phyloP scores from a whole-genome alignment of 495 filamentous ascomycete genomes.

The Diplogelasinospora grovesii region DNA sequence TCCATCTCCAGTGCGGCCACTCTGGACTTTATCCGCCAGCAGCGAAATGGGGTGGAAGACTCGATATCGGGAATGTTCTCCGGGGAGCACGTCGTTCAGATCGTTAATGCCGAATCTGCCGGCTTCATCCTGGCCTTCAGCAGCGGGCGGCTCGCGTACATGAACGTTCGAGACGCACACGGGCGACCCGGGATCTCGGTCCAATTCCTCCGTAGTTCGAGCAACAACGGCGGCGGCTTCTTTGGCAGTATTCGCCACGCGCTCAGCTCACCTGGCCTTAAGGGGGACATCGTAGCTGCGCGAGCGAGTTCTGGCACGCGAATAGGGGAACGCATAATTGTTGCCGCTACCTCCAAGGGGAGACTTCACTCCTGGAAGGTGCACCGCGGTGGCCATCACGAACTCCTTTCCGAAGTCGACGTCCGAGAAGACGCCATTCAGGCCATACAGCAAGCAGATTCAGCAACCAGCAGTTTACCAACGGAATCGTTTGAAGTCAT shows the following conservation, averaged over 20 bases:
- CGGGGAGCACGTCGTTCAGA: conserved; percentile 67
- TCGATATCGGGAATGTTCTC: conserved; percentile 63
- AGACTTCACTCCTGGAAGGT: conserved; percentile 79
- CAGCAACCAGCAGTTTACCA: conserved; percentile 11
- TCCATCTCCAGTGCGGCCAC: conserved; percentile 77
- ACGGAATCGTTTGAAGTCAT: conserved; percentile 41
- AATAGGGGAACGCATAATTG: conserved; percentile 76
- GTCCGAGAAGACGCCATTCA: conserved; percentile 27
- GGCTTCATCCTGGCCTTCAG: conserved; percentile 81
- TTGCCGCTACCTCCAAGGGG: conserved; percentile 68
- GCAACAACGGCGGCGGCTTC: conserved; percentile 50
- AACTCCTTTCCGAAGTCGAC: conserved; percentile 44
- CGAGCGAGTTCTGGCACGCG: conserved; percentile 58
- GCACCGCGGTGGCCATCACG: conserved; percentile 68
- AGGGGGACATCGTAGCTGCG: conserved; percentile 71
- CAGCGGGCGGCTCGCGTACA: conserved; percentile 74
- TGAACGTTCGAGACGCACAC: conserved; percentile 76
- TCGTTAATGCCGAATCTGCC: conserved; percentile 73
- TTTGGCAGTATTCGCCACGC: conserved; percentile 71
- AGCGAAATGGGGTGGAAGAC: conserved; percentile 69
- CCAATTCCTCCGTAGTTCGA: conserved; percentile 60
- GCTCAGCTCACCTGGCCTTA: conserved; percentile 55
- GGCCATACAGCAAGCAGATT: conserved; percentile 28
- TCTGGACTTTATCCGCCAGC: conserved; percentile 67
- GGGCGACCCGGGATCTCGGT: conserved; percentile 72